These are phyloP conservation scores for Murraya paniculata DNA, from an alignment of 345 rosid species.

Conservation along the genomic window DNA sequence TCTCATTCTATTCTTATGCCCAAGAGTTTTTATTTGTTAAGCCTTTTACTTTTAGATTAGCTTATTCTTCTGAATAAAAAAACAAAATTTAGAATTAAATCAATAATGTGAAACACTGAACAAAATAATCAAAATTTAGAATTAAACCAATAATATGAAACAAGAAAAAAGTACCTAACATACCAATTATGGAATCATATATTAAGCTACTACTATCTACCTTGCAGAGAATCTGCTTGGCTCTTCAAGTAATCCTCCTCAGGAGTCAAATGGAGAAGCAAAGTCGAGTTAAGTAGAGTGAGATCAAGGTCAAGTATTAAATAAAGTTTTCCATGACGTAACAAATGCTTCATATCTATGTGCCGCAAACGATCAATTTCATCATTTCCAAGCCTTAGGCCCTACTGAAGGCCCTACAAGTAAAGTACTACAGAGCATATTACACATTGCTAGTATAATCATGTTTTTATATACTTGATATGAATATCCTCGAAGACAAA, in stretches of 20 bases:
- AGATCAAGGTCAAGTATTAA: slow-evolving; percentile 92
- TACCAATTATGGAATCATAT: neutral
- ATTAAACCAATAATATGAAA: neutral
- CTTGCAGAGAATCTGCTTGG: slow-evolving; percentile 61
- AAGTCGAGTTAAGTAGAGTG: slow-evolving; percentile 76
- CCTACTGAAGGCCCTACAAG: slow-evolving; percentile 55
- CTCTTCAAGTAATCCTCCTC: slow-evolving; percentile 83
- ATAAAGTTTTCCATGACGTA: slow-evolving; percentile 57
- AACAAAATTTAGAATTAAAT: neutral
- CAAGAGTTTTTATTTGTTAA: neutral
- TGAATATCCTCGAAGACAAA: neutral
- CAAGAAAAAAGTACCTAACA: neutral
- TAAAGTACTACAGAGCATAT: slow-evolving; percentile 4
- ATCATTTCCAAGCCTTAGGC: slow-evolving; percentile 62
- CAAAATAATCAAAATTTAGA: neutral
- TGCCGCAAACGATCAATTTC: slow-evolving; percentile 65
- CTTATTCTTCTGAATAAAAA: neutral
- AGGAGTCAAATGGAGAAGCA: slow-evolving; percentile 41
- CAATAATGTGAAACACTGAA: neutral
- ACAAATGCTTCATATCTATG: slow-evolving; percentile 53
- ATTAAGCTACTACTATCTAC: slow-evolving; percentile 31
- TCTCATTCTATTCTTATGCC: neutral
- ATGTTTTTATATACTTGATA: neutral
- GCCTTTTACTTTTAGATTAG: neutral
- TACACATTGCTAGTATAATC: neutral